A percentile compares a stretch with the other conserved stretches of the same genome.
Evolutionary conservation across 148 eudicot genomes (phyloP).

Genomic region (Nepenthes gracilis): DNA sequence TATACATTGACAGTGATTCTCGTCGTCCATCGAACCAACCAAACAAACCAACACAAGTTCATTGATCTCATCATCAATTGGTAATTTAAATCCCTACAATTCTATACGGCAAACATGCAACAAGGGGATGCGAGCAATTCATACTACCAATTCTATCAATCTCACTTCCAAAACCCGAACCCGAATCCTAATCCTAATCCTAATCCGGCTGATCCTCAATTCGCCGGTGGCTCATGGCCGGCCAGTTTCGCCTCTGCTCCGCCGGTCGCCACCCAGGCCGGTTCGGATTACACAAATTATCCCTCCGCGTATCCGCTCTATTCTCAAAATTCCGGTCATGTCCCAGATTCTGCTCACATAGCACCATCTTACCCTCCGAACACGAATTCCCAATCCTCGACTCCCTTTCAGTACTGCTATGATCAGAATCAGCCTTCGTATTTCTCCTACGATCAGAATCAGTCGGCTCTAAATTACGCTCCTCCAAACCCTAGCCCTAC

Average conservation of each 20-base stretch:
- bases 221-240: constrained; percentile 3
- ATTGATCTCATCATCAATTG: background rate
- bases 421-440: constrained; percentile 25
- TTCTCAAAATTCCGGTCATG: constrained; percentile 30
- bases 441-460: constrained; percentile 32
- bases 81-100: no score
- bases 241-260: constrained; percentile 60
- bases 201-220: constrained; percentile 23
- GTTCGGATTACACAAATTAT: constrained; percentile 28
- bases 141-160: constrained; percentile 31
- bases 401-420: constrained; percentile 12
- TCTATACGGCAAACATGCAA: constrained; percentile 9
- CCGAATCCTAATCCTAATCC: constrained; percentile 22
- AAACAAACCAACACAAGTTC: background rate
- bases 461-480: constrained; percentile 15
- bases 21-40: no score
- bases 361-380: constrained; percentile 14
- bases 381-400: constrained; percentile 21
- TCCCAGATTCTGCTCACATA: constrained; percentile 13
- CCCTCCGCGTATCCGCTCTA: constrained; percentile 20
- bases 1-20: no score
- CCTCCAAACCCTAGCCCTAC: constrained; percentile 4
- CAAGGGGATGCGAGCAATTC: constrained; percentile 23
- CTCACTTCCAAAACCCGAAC: constrained; percentile 33
- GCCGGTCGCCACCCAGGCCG: constrained; percentile 22